phyloP scores from a whole-genome alignment of 306 rosid genomes.

The Trifolium dubium region DNA sequence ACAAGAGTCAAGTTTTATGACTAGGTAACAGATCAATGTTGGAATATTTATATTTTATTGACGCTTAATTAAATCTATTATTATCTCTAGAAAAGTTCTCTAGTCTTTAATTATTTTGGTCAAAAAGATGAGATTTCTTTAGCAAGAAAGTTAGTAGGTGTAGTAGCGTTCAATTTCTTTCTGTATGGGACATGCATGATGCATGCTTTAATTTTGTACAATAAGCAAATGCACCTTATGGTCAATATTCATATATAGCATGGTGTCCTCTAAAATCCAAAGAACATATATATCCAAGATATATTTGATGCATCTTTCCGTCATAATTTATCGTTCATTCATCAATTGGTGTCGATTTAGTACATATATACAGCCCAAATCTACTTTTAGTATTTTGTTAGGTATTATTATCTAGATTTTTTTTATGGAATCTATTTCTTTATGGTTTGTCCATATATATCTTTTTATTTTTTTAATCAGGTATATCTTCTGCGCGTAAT shows the following conservation, averaged over 20 bases:
- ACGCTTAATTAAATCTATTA: slow-evolving; percentile 17
- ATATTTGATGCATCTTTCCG: not conserved
- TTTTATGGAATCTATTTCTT: not conserved
- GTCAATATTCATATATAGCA: not conserved
- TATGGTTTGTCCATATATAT: not conserved
- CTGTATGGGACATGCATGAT: slow-evolving; percentile 26
- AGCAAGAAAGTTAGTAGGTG: slow-evolving; percentile 17
- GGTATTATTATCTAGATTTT: not conserved
- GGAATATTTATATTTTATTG: not conserved
- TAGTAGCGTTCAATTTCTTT: slow-evolving; percentile 33
- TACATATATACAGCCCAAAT: not conserved
- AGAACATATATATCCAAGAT: not conserved
- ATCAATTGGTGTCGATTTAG: not conserved
- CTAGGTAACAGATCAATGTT: slow-evolving; percentile 21
- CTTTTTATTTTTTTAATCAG: not conserved
- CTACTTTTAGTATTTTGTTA: not conserved
- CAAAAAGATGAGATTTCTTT: slow-evolving; percentile 41
- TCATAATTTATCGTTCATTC: not conserved
- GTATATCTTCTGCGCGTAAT: no score
- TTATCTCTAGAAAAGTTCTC: slow-evolving; percentile 36
- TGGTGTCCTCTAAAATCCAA: slow-evolving; percentile 33
- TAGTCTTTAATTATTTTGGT: slow-evolving; percentile 37
- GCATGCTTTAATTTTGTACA: not conserved
- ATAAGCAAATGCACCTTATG: slow-evolving; percentile 23
- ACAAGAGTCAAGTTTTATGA: slow-evolving; percentile 38